Evolutionary conservation across 768 basidiomycete genomes (phyloP).

Genomic region (Lentinula raphanica): DNA sequence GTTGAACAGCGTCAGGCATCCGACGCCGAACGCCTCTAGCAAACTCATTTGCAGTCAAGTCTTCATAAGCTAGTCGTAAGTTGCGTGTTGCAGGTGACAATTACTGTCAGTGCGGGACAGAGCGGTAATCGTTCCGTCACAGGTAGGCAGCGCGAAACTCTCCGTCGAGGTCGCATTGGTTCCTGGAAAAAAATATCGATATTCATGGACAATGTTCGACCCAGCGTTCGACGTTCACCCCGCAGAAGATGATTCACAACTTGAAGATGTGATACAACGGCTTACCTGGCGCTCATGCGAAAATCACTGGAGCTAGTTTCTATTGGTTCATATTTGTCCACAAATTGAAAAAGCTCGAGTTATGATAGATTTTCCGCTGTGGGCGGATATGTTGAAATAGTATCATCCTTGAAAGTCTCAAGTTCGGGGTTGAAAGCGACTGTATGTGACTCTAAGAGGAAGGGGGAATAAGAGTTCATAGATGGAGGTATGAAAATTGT

Average conservation of each 20-base stretch:
- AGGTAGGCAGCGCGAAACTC: background rate
- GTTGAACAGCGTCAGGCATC: background rate
- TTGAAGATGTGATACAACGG: too few relatives aligned
- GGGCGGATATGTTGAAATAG: background rate
- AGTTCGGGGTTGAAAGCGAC: background rate
- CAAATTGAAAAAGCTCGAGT: background rate
- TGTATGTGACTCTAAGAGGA: too few relatives aligned
- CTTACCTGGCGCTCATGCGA: background rate
- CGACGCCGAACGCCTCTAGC: background rate
- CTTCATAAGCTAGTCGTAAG: background rate
- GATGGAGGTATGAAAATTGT: background rate
- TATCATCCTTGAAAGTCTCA: background rate
- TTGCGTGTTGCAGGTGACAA: background rate
- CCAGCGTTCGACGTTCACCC: background rate
- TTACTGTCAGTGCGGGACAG: background rate
- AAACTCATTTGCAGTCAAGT: too few relatives aligned
- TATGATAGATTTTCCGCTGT: background rate
- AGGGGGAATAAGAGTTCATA: background rate
- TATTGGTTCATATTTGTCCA: background rate
- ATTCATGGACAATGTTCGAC: background rate
- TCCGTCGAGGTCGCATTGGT: background rate
- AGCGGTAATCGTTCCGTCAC: background rate
- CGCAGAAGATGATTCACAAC: background rate
- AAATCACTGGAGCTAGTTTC: background rate
- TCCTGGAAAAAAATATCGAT: background rate